Evolutionary conservation across 805 yeast species (phyloP), one percentile per base, ranked within the genome.

Genomic region (Sungouiozyma ichnusensis): DNA sequence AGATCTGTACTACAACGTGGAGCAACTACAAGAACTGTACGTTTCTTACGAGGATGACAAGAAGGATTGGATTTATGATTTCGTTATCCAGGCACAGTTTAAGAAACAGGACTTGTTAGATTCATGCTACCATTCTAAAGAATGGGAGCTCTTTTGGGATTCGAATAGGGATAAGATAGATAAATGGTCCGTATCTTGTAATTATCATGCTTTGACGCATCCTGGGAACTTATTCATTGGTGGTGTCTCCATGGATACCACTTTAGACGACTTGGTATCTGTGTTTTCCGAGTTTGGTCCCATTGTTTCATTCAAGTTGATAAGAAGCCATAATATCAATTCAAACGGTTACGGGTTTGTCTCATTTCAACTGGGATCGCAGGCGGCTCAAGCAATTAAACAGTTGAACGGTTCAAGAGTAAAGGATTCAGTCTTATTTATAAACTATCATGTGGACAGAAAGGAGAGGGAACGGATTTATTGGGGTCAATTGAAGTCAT

Each of bases 401-500:
- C 60, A 67, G 42, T 69, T 81, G 33, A 73, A 77, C 54, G 76
- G 74, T 20, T 52, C 53, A 36, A 49, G 51, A 38, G 45, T 59
- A 34, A 55, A 52, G 11, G 58, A 57, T 8, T 57, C 59, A n/a
- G 50, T 49, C 13, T 43, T 63, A 27, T 76, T 73, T 50, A 71
- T 81, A 39, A 78, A 80, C 51, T 77, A 70, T 53, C 85, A 81
- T 56, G 71, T 79, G 37, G 79, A 81, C 38, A 75, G 77, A 49
- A 71, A 72, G 44, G 85, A 80, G 53, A 64, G 87, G 41, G 64
- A 72, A 39, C 60, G 68, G 16, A 44, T 60, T 14, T 60, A 58
- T 41, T 52, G 58, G 52, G 54, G 49, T 33, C 57, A 55, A 33
- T 38, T 53, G 37, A 71, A 71, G 42, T 61, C 72, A 11, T 11